Evolutionary conservation across 345 rosid genomes (phyloP), one percentile per base, ranked within the genome.

Genomic region (Salix brachista): DNA sequence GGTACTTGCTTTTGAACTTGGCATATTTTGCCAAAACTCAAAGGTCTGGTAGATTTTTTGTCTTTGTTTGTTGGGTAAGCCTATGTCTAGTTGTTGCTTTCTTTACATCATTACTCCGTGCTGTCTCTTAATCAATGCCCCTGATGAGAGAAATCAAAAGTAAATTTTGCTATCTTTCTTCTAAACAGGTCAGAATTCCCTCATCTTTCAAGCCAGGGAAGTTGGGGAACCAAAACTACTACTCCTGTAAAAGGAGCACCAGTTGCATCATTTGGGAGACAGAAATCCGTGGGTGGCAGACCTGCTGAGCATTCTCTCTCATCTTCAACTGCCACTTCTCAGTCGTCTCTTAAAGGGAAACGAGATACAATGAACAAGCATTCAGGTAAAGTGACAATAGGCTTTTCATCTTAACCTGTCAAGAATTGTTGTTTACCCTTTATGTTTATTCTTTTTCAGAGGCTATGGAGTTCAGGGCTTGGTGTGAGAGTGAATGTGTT

Each of bases 381-480:
- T 84, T 84, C 97, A 78, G 98, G 98, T 88, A 84, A 18, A 78
- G 81, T 8, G 56, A 54, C 71, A 69, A 28, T 30, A 23, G 13
- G 37, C 16, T 60, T 67, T 16, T 62, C 41, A 48, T 67, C 13
- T 34, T 64, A 30, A 54, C 36, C 26, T 34, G 46, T 61, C 44
- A 21, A 18, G 28, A 75, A 65, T 41, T 41, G 56, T 28, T 13
- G 64, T 32, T 52, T 4, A 37, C 61, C 58, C 16, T 78, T 69
- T 39, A 70, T 77, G 41, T 83, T 67, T 80, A 58, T 61, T 32
- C 75, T 70, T 18, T 81, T 74, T 79, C 98, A 96, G 99, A 93
- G 90, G 97, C 98, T 46, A 88, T 82, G 89, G 96, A 85, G 82
- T 96, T 96, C 88, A 88, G 89, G 81, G 94, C 92, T 84, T 96